Evolutionary conservation across 108 stramenopile species (phyloP), one percentile per base, ranked within the genome.

Genomic region (Fragilariopsis cylindrus): DNA sequence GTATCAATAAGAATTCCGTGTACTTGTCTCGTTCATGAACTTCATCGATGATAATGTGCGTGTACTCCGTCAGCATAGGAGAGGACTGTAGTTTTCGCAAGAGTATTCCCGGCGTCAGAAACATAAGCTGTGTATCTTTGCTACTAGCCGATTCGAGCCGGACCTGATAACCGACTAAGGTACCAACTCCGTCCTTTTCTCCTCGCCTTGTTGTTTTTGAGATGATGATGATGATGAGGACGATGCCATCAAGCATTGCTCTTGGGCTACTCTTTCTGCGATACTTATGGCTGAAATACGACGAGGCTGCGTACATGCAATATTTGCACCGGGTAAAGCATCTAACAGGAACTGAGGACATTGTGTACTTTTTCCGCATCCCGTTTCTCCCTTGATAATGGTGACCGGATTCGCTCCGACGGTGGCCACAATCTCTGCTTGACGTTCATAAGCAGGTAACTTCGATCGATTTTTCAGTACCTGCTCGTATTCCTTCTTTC

Each of bases 11-110:
- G 72, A 98, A 96, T 57, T 98, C 98, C 4, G 94, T 90, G 75
- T 97, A 90, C 45, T 92, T 83, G 48, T 90, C 83, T 48, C 96
- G 87, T 84, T 98, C 98, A 75, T 98, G 96, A 57, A 97, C 95
- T 82, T 98, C 98, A 76, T 98, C 98, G 57, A 98, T 88, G 41
- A 98, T 75, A 44, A 98, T 81, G 76, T 97, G 91, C 11, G 94
- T 95, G 76, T 75, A 97, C 69, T 72, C 77, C 63, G 54, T 52
- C 52, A 78, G 63, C 45, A 60, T 57, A 1, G 84, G 84, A 70
- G 87, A 86, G 30, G 73, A 64, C 39, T 88, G 79, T n/a, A 98
- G 81, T 47, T 87, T 84, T 47, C 92, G 89, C 60, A 98, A 77
- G 16, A 98, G 77, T 11, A 98, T 76, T 8, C 96, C 97, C 3